Conservation (phyloP, 2,329 filamentous ascomycete genomes). For the Sporothrix inflata region DNA sequence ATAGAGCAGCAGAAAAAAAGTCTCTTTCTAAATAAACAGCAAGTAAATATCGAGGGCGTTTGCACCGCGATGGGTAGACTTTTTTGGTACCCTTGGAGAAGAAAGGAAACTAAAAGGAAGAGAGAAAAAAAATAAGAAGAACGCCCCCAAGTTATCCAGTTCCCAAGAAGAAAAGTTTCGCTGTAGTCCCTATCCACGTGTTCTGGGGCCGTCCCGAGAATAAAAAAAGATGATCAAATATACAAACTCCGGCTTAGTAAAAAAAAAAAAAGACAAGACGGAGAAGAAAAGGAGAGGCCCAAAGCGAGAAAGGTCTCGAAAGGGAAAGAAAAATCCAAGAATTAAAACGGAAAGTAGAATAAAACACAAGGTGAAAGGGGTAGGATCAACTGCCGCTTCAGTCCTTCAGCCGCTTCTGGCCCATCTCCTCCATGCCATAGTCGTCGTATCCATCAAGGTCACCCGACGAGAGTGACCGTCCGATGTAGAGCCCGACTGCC, state of each 20-base stretch:
- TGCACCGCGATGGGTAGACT: not conserved
- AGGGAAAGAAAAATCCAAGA: not conserved
- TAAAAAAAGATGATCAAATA: not conserved
- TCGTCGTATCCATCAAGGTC: conserved; percentile 55
- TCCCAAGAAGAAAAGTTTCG: not conserved
- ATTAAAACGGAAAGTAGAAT: not conserved
- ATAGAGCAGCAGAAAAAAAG: not conserved
- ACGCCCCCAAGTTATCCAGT: conserved; percentile 6
- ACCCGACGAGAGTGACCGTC: conserved; percentile 58
- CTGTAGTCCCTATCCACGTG: conserved; percentile 7
- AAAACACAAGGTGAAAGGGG: not conserved
- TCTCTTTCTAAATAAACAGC: not conserved
- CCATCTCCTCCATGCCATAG: conserved; percentile 70
- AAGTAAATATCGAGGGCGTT: not conserved
- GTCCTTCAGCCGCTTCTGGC: conserved; percentile 66
- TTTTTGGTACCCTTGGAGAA: not conserved
- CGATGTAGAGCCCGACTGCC: conserved; percentile 72
- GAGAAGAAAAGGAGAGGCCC: not conserved
- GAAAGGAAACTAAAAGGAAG: not conserved
- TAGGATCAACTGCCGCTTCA: conserved; percentile 43
- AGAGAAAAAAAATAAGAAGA: not conserved
- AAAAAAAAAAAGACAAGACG: not conserved
- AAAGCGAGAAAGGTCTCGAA: not conserved
- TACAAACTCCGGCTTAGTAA: conserved; percentile 16
- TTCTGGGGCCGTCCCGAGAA: conserved; percentile 8